Evolutionary conservation across 306 rosid species (phyloP).

Genomic region (Lagenaria siceraria): DNA sequence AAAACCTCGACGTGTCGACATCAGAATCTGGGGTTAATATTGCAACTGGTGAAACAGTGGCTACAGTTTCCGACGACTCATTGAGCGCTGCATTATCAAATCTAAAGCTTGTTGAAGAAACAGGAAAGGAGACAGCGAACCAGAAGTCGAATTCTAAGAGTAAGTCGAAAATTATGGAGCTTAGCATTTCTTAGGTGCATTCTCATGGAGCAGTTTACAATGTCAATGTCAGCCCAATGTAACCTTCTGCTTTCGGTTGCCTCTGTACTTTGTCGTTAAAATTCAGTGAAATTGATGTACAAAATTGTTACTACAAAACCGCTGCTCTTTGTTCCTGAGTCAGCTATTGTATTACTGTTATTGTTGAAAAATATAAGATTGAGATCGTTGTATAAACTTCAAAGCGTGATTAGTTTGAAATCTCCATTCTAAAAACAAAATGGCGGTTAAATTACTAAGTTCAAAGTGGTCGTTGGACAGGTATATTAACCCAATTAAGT

Average conservation of each 20-base stretch:
- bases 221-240: background rate
- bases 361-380: background rate
- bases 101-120: slow-evolving; percentile 40
- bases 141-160: background rate
- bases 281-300: background rate
- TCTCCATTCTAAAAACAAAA: too few species aligned
- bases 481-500: too few species aligned
- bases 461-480: too few species aligned
- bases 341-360: background rate
- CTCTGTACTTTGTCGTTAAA: background rate
- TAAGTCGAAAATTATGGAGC: background rate
- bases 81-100: slow-evolving; percentile 39
- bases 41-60: slow-evolving; percentile 16
- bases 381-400: background rate
- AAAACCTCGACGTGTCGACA: slow-evolving; percentile 13
- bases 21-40: slow-evolving; percentile 6
- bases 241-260: background rate
- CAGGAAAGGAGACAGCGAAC: background rate
- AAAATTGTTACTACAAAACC: background rate
- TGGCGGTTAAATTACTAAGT: too few species aligned
- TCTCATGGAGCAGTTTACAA: background rate
- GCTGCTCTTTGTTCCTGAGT: background rate
- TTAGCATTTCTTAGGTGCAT: background rate
- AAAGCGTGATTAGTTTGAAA: background rate
- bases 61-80: slow-evolving; percentile 25